These are phyloP conservation scores for Schoenoplectus triqueter DNA, from an alignment of 202 grass and related monocot species.

Conservation along the genomic window DNA sequence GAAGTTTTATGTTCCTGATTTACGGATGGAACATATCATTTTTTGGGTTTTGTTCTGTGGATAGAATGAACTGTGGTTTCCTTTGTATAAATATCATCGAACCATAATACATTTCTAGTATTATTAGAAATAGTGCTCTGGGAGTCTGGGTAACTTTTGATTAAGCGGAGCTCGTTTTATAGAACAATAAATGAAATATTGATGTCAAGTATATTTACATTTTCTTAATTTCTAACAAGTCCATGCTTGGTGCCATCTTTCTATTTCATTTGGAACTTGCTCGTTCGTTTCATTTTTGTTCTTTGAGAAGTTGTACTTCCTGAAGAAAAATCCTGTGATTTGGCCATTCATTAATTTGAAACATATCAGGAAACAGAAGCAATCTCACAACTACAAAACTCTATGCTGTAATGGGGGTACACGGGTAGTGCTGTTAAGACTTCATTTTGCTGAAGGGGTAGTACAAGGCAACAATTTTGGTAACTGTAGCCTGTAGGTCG, in stretches of 20 bases:
- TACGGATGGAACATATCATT: conserved; percentile 8
- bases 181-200: conserved; percentile 31
- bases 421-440: neutral
- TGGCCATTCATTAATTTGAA: neutral
- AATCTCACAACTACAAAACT: neutral
- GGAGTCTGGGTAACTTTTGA: conserved; percentile 19
- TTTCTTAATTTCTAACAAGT: neutral
- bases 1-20: neutral
- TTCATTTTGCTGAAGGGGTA: neutral
- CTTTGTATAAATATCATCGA: conserved; percentile 17
- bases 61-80: neutral
- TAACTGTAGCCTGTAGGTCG: too few relatives aligned
- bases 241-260: neutral
- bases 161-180: conserved; percentile 26
- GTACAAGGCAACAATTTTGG: neutral
- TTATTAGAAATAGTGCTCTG: conserved; percentile 17
- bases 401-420: neutral
- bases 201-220: neutral
- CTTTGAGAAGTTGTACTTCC: too few relatives aligned
- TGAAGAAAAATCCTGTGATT: neutral
- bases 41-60: conserved; percentile 26
- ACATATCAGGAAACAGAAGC: neutral
- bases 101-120: conserved; percentile 22
- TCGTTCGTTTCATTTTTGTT: too few relatives aligned
- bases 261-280: neutral